A percentile compares a stretch with the other conserved stretches of the same genome.
Conservation (phyloP, 306 rosid species). For the Castanea crenata region DNA sequence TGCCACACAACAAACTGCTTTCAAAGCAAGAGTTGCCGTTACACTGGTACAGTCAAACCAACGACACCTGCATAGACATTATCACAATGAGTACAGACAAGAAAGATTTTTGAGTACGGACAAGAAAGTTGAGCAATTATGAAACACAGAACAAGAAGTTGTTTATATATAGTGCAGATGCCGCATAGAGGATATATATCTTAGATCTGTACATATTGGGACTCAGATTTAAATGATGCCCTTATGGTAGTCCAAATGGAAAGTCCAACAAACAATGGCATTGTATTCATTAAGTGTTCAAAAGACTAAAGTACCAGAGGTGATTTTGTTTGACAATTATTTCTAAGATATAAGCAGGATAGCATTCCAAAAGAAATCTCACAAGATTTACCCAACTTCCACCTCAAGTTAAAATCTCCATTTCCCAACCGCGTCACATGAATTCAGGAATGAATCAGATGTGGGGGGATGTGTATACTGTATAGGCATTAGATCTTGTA, state of each 20-base stretch:
- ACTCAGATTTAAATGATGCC: not conserved
- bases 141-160: not conserved
- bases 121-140: conserved; percentile 5
- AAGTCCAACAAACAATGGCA: not conserved
- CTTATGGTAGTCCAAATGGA: not conserved
- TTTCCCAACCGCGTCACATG: not conserved
- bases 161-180: not conserved
- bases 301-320: not conserved
- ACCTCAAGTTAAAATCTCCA: not conserved
- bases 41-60: conserved; percentile 65
- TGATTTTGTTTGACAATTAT: too few relatives aligned
- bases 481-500: not conserved
- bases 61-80: conserved; percentile 54
- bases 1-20: conserved; percentile 18
- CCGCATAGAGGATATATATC: not conserved
- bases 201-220: not conserved
- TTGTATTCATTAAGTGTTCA: not conserved
- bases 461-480: not conserved
- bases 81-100: not conserved
- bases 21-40: conserved; percentile 13
- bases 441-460: not conserved
- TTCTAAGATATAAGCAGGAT: not conserved
- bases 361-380: not conserved
- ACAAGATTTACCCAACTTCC: not conserved
- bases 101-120: not conserved